Evolutionary conservation across 495 filamentous ascomycete species (phyloP), one percentile per base, ranked within the genome.

Genomic region (Xylaria nigripes): DNA sequence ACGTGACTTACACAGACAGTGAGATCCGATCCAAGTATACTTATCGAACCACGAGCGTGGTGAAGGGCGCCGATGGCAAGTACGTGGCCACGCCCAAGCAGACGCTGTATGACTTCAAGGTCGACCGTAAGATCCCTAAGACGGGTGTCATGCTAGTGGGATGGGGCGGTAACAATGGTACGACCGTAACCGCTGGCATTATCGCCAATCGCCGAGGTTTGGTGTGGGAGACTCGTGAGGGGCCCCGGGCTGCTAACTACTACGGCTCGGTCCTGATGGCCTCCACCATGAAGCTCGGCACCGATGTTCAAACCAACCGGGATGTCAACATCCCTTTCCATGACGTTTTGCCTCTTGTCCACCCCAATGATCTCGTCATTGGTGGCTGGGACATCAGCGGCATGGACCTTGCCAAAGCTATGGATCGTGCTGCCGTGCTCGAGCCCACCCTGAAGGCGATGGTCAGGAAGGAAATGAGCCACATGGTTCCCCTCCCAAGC

Each of bases 261-360:
- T 98, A 95, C 70, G 93, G 93, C 58, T 98, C 93, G 16, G 82
- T 97, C 57, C 80, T 96, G 69, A 96, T 97, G 94, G 77, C 84
- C 58, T 96, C 93, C 12, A 98, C 93, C 52, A 81, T 96, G 75
- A 98, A 96, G 81, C 83, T 98, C 51, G 93, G 93, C 40, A 88
- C 83, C 21, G 87, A 97, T 61, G 77, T 84, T 51, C 82, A 86
- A 71, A 90, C 91, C 43, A 82, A 79, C 61, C 81, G 89, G 73
- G 93, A 98, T 63, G 81, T 98, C 75, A 95, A 97, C 74, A 86
- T 98, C 62, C 93, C 93, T 45, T 93, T 97, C 81, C 89, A 89
- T 66, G 81, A 94, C 66, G 76, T 96, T 59, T 79, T 98, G 52
- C 93, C 93, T 45, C 97, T 98, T 91, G 89, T 89, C 56, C 92